Evolutionary conservation across 164 flowering plant species (phyloP).

Genomic region (Magnolia kwangsiensis): DNA sequence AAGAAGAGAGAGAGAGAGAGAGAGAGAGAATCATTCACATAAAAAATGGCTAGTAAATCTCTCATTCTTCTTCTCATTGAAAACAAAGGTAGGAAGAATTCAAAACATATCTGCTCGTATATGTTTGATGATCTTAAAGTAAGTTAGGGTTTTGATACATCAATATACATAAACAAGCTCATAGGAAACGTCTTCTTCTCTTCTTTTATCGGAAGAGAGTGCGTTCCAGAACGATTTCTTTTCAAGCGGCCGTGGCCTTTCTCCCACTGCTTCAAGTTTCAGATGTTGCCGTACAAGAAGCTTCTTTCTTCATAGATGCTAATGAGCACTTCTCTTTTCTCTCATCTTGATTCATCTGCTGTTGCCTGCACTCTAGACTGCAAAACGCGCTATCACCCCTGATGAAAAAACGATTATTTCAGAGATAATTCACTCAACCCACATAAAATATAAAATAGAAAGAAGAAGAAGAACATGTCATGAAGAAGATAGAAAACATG

Average conservation of each 20-base stretch:
- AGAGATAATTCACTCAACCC: neutral
- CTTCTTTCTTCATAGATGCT: constrained; percentile 29
- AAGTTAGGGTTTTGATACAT: neutral
- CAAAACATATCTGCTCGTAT: neutral
- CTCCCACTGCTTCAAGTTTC: constrained; percentile 31
- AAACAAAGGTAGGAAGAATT: neutral
- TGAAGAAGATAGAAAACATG: neutral
- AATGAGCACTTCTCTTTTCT: constrained; percentile 46
- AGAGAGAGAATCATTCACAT: neutral
- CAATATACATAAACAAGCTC: neutral
- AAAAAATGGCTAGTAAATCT: neutral
- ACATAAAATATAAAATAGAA: neutral
- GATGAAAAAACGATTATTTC: neutral
- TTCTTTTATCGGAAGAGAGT: neutral
- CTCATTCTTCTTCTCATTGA: neutral
- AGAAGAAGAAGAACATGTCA: neutral
- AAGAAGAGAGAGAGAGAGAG: neutral
- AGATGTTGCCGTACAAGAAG: constrained; percentile 20
- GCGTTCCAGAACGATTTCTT: neutral
- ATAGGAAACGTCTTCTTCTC: neutral
- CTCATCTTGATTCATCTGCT: constrained; percentile 58
- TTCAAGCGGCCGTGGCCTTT: constrained; percentile 26
- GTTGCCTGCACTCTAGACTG: constrained; percentile 61
- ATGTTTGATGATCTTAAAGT: neutral
- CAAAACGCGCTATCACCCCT: constrained; percentile 70